Evolutionary conservation across 306 rosid genomes (phyloP), one percentile per base, ranked within the genome.

Genomic region (Vigna trinervia): DNA sequence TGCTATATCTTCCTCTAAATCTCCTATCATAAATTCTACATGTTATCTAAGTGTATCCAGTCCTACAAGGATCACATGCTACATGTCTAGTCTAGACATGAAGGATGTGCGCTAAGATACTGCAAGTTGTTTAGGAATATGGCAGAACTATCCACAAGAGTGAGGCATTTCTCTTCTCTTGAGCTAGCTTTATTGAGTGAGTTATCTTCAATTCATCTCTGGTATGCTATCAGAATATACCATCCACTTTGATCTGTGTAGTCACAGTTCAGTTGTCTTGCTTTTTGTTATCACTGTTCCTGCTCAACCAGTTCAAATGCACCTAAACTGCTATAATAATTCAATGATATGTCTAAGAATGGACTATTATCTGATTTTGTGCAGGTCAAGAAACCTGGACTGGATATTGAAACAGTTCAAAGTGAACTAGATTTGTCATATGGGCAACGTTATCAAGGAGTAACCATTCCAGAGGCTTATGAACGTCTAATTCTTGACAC

Each of bases 401-500:
- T 95, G 23, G 99, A 95, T 88, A 95, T 95, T 97, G 75, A 84
- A 13, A 87, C 98, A 0, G 88, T 72, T 77, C 98, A 95, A 81
- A 95, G 99, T 85, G 99, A 95, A 78, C 85, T 95, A 51, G 99
- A 95, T 78, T 81, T 95, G 90, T 95, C 99, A 4, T 95, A 92
- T 63, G 68, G 39, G 78, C 99, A 92, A 83, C 99, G 98, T 6
- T 95, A 95, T 81, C 96, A 92, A 54, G 91, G 79, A 12, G 74
- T 88, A n/a, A 38, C 81, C 76, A 95, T 95, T 76, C 99, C 98
- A 8, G 99, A 90, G 89, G 98, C 99, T 57, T 95, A 95, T 20
- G 99, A 95, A 80, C 97, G 99, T 69, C 91, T 95, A 78, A 95
- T 92, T 79, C 99, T 95, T 3, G 99, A 95, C 82, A 92, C 98